Conservation (phyloP, 306 rosid genomes). For the Cajanus cajan region DNA sequence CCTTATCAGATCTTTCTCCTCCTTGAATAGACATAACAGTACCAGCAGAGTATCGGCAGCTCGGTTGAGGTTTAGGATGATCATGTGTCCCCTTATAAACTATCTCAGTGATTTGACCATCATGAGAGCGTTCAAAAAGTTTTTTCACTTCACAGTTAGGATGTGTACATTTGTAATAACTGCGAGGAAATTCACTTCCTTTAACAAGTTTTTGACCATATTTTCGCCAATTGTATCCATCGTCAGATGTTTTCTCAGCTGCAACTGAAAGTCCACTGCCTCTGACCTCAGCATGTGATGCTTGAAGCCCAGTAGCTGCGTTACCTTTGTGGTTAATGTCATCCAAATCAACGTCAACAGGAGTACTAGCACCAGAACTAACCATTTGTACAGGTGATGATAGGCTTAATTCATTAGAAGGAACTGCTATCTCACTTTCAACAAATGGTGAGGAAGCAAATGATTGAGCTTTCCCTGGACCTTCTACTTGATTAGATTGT, state of each 20-base stretch:
- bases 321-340: slow-evolving; percentile 58
- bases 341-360: slow-evolving; percentile 56
- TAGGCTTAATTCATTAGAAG: slow-evolving; percentile 59
- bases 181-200: slow-evolving; percentile 97
- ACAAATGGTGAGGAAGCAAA: slow-evolving; percentile 50
- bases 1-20: slow-evolving; percentile 73
- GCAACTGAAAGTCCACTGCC: slow-evolving; percentile 54
- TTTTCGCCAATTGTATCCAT: slow-evolving; percentile 97
- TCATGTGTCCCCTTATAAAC: slow-evolving; percentile 94
- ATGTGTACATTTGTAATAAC: slow-evolving; percentile 97
- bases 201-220: slow-evolving; percentile 96
- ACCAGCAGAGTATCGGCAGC: slow-evolving; percentile 71
- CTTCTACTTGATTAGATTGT: slow-evolving; percentile 57
- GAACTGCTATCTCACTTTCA: slow-evolving; percentile 58
- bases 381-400: slow-evolving; percentile 54
- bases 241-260: slow-evolving; percentile 65
- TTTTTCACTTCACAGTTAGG: slow-evolving; percentile 99
- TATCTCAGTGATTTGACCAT: slow-evolving; percentile 94
- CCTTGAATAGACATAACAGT: slow-evolving; percentile 57
- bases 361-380: slow-evolving; percentile 52
- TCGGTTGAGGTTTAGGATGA: slow-evolving; percentile 97
- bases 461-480: slow-evolving; percentile 51
- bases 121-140: slow-evolving; percentile 89
- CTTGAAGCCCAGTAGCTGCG: slow-evolving; percentile 49
- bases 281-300: slow-evolving; percentile 57